Evolutionary conservation across 2,329 filamentous ascomycete genomes (phyloP).

Genomic region (Hypoxylon sp.): DNA sequence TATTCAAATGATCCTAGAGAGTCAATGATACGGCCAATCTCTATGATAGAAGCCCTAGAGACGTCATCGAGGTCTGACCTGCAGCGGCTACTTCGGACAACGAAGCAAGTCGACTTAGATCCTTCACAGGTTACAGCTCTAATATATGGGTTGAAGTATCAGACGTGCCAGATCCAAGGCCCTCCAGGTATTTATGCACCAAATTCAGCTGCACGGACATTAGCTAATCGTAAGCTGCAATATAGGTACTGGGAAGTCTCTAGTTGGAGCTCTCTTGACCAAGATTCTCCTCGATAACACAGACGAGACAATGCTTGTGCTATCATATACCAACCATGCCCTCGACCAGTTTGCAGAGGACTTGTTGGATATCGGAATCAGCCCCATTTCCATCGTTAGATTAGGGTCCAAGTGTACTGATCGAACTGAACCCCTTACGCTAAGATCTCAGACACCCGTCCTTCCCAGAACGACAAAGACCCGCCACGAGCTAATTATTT

Average conservation of each 20-base stretch:
- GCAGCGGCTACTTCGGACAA: slow-evolving; percentile 16
- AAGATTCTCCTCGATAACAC: slow-evolving; percentile 67
- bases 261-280: slow-evolving; percentile 74
- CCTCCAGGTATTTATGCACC: slow-evolving; percentile 69
- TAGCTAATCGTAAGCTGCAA: slow-evolving; percentile 15
- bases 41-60: slow-evolving; percentile 25
- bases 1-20: slow-evolving; percentile 34
- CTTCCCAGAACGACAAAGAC: slow-evolving; percentile 7
- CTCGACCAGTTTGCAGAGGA: slow-evolving; percentile 76
- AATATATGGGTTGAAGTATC: slow-evolving; percentile 63
- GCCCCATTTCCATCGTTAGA: slow-evolving; percentile 65
- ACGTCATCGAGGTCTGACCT: slow-evolving; percentile 17
- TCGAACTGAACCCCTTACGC: slow-evolving; percentile 61
- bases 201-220: not conserved
- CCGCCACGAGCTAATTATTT: slow-evolving; percentile 51
- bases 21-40: slow-evolving; percentile 29
- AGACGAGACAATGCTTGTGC: slow-evolving; percentile 67
- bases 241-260: slow-evolving; percentile 80
- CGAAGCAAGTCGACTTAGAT: slow-evolving; percentile 41
- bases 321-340: slow-evolving; percentile 78
- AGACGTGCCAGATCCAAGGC: slow-evolving; percentile 75
- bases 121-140: slow-evolving; percentile 70
- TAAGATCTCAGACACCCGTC: slow-evolving; percentile 44
- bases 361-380: slow-evolving; percentile 70
- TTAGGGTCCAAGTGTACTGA: slow-evolving; percentile 71